These are phyloP conservation scores for Curvularia hawaiiensis DNA, from an alignment of 2,329 filamentous ascomycete genomes.

Conservation along the genomic window DNA sequence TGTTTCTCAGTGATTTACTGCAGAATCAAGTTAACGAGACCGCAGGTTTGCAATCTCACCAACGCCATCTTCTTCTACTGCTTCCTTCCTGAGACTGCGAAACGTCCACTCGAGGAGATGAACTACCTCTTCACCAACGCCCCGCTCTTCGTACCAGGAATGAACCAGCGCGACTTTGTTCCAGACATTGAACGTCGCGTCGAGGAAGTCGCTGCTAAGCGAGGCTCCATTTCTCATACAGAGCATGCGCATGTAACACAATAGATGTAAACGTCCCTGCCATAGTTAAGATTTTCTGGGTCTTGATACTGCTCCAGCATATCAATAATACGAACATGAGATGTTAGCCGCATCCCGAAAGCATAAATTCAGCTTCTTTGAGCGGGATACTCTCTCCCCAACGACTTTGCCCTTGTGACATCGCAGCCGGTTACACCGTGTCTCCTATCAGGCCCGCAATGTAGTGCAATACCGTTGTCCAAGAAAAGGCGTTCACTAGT, in stretches of 20 bases:
- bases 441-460: not conserved
- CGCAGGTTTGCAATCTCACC: slow-evolving; percentile 68
- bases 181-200: slow-evolving; percentile 65
- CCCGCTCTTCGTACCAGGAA: slow-evolving; percentile 65
- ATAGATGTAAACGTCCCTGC: not conserved
- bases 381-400: not conserved
- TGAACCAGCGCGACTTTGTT: slow-evolving; percentile 59
- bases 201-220: slow-evolving; percentile 62
- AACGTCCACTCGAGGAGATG: slow-evolving; percentile 71
- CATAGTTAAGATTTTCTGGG: not conserved
- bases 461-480: not conserved
- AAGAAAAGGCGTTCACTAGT: not conserved
- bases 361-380: not conserved
- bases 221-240: slow-evolving; percentile 28
- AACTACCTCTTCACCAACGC: slow-evolving; percentile 69
- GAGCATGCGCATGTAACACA: slow-evolving; percentile 14
- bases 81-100: slow-evolving; percentile 69
- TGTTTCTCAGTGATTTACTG: slow-evolving; percentile 4
- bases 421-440: not conserved
- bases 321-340: not conserved
- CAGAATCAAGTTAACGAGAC: not conserved
- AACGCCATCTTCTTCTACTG: slow-evolving; percentile 72
- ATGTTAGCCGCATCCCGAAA: not conserved
- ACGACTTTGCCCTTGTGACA: not conserved
- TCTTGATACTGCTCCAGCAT: not conserved